Evolutionary conservation across 2,329 filamentous ascomycete genomes (phyloP), one percentile per base, ranked within the genome.

Genomic region (Colletotrichum acutatum): DNA sequence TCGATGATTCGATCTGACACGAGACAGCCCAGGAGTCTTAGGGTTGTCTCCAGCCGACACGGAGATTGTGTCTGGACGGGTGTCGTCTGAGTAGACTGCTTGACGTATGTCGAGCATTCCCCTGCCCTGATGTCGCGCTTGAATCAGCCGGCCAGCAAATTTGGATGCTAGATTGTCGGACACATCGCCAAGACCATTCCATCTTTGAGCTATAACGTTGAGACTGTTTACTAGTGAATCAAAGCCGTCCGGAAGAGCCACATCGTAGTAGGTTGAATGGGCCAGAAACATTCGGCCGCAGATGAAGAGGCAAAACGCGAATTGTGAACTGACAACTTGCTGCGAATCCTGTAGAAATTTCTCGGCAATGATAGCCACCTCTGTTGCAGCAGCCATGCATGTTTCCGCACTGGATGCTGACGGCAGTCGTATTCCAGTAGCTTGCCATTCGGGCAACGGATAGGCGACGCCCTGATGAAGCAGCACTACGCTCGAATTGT

Each of bases 381-480:
- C 83, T 0, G 78, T 78, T 0, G 82, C 82, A 0, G 84, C 84
- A 8, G 77, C 74, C 26, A 83, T 77, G 62, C 84, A 85, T 0
- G 84, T 84, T 69, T 85, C 83, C 6, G 82, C 79, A 60, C 82
- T 84, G n/a, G 78, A 82, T 3, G 76, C 71, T n/a, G 79, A 84
- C 0, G 84, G 82, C 1, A 84, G 76, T 9, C 79, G 78, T 24
- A 83, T 75, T 77, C 74, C 24, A 73, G 76, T 22, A 76, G 74
- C 77, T 30, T 79, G 71, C 78, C 79, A 83, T 9, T 80, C 78
- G 1, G 77, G 58, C 0, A 79, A 77, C 0, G 81, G 81, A 66
- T 83, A 83, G 2, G 83, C 84, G 24, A 86, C 83, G 14, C 78
- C 78, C 58, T 84, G 82, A 66, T 85, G 84, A 1, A 85, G 78